Evolutionary conservation across 192 early-diverging fungal species (phyloP).

Genomic region (Jimgerdemannia lactiflua): DNA sequence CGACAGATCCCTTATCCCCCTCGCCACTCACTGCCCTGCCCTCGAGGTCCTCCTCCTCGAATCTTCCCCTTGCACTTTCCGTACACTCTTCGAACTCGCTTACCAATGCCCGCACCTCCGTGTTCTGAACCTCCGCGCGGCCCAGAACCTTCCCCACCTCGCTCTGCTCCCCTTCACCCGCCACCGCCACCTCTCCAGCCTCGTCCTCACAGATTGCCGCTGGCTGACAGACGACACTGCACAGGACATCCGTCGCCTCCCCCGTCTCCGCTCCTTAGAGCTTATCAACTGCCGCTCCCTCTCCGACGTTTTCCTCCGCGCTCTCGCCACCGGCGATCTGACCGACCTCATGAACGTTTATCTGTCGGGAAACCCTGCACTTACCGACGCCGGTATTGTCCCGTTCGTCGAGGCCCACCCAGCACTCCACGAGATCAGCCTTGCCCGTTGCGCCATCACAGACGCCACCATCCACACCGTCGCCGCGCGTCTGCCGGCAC

Average conservation of each 20-base stretch:
- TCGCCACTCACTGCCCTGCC: slow-evolving; percentile 11
- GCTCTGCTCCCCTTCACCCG: slow-evolving; percentile 19
- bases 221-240: slow-evolving; percentile 26
- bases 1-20: slow-evolving; percentile 12
- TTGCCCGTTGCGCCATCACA: slow-evolving; percentile 35
- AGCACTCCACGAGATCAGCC: slow-evolving; percentile 16
- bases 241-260: slow-evolving; percentile 12
- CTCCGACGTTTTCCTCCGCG: slow-evolving; percentile 13
- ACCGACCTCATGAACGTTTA: slow-evolving; percentile 29
- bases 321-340: slow-evolving; percentile 3
- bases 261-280: slow-evolving; percentile 10
- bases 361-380: slow-evolving; percentile 29
- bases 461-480: slow-evolving; percentile 27
- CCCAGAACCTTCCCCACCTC: slow-evolving; percentile 8
- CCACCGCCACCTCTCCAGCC: slow-evolving; percentile 8
- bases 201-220: slow-evolving; percentile 18
- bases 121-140: slow-evolving; percentile 5
- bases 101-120: slow-evolving; percentile 8
- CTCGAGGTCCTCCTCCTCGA: slow-evolving; percentile 13
- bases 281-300: slow-evolving; percentile 22
- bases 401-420: slow-evolving; percentile 24
- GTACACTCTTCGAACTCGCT: slow-evolving; percentile 22
- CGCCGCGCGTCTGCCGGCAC: slow-evolving; percentile 17
- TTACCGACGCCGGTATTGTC: slow-evolving; percentile 26
- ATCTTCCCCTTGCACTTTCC: slow-evolving; percentile 6